Base-by-base conservation (phyloP, 768 basidiomycete species). In the Astraeus odoratus region DNA sequence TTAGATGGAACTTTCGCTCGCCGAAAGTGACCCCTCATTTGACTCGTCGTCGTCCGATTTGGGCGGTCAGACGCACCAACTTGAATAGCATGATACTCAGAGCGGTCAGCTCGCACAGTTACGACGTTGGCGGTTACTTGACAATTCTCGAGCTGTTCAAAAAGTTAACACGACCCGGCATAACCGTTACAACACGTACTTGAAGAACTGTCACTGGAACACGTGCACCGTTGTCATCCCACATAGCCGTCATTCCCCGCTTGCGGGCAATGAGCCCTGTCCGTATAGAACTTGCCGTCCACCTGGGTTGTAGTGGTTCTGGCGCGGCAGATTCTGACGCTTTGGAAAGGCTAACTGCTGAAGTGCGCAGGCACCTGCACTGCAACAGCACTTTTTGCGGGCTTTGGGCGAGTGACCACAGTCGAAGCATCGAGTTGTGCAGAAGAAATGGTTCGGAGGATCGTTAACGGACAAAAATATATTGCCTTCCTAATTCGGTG, bases 221-320 rank as follows among this genome's bases (percentile, higher is more conserved):
- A 39, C 87, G 75, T 27, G 78, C 80, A 20, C 96, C 96, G 47
- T 90, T 83, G 60, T 86, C 78, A 59, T 93, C 88, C 89, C 91
- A 98, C 57, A 98, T 68, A 12, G 78, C 78, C 8, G 89, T 86
- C 96, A 98, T 98, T 36, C 96, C 96, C 45, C 91, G 81, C 72
- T 99, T 99, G 47, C 85, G 77, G 20, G 92, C 95, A 63, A 99
- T 85, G 50, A 96, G 72, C 7, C 96, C 96, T 0, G 93, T 95
- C 46, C 96, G 78, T 51, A 86, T 76, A 6, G 90, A 92, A 49
- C 75, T 72, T 38, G 94, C 82, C 4, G 80, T 80, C 94, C 94
- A 96, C 76, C 86, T 83, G 9, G 70, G 49, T 30, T 8, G 57
- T 47, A 4, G 58, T n/a, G 70, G 49, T 48, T 22, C 24, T n/a